Conservation (phyloP, 495 filamentous ascomycete species). For the Stereocaulon alpinum region DNA sequence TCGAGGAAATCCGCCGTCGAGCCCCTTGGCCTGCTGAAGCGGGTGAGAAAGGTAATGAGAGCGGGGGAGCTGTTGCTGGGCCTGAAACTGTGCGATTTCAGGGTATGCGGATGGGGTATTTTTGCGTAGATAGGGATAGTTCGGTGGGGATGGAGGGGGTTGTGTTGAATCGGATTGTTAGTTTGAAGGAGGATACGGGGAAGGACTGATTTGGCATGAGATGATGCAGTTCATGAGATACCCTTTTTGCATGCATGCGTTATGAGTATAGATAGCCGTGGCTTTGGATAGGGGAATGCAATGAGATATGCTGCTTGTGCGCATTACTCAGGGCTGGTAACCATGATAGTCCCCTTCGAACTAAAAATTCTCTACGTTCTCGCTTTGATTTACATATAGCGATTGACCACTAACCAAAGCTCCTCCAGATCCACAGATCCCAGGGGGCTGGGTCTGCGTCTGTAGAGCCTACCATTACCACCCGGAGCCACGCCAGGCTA, state of each 20-base stretch:
- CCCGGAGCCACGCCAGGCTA: too few relatives aligned
- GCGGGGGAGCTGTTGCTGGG: slow-evolving; percentile 26
- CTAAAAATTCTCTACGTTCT: too few relatives aligned
- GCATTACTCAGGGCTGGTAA: too few relatives aligned
- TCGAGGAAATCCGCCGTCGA: slow-evolving; percentile 62
- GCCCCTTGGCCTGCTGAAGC: slow-evolving; percentile 68
- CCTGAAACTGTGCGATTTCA: slow-evolving; percentile 82
- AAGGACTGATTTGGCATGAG: slow-evolving; percentile 32
- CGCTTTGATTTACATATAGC: too few relatives aligned
- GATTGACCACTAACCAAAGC: too few relatives aligned
- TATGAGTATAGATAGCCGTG: too few relatives aligned
- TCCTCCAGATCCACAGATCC: too few relatives aligned
- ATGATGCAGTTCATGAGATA: neutral
- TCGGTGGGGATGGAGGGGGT: slow-evolving; percentile 63
- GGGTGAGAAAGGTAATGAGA: slow-evolving; percentile 15
- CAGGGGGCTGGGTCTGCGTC: too few relatives aligned
- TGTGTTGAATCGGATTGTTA: slow-evolving; percentile 85
- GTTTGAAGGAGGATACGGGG: slow-evolving; percentile 78
- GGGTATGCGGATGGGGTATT: slow-evolving; percentile 83
- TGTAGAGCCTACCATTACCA: too few relatives aligned
- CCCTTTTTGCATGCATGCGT: neutral
- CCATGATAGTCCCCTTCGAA: too few relatives aligned
- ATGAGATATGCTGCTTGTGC: too few relatives aligned
- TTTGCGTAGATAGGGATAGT: slow-evolving; percentile 71
- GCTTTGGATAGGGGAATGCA: too few relatives aligned